A percentile compares a stretch with the other conserved stretches of the same genome.
Evolutionary conservation across 768 basidiomycete species (phyloP).

Genomic region (Auricularia sp.): DNA sequence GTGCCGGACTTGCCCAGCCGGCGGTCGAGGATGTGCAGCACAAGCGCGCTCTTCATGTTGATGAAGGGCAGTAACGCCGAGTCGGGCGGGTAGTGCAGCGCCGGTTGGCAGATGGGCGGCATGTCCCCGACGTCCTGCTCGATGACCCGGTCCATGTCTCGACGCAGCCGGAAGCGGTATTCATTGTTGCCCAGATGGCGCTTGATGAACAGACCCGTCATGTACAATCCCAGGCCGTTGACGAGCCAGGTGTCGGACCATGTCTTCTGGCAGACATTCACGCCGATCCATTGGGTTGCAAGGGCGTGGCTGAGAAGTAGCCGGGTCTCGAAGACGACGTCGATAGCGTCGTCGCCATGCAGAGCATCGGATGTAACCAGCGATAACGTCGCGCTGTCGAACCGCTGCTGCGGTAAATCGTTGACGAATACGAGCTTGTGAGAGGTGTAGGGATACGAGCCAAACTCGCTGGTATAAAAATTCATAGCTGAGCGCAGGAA

Average conservation of each 20-base stretch:
- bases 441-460: slow-evolving; percentile 92
- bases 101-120: slow-evolving; percentile 90
- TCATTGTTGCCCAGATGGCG: slow-evolving; percentile 93
- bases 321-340: slow-evolving; percentile 85
- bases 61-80: slow-evolving; percentile 71
- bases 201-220: slow-evolving; percentile 77
- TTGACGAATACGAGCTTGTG: slow-evolving; percentile 94
- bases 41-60: slow-evolving; percentile 91
- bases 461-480: slow-evolving; percentile 84
- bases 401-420: slow-evolving; percentile 69
- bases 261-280: slow-evolving; percentile 88
- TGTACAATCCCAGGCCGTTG: slow-evolving; percentile 84
- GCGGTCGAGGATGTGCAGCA: slow-evolving; percentile 90
- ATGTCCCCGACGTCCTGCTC: slow-evolving; percentile 80
- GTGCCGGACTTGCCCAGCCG: slow-evolving; percentile 92
- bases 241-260: slow-evolving; percentile 97
- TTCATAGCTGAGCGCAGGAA: slow-evolving; percentile 84
- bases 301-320: slow-evolving; percentile 80
- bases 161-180: slow-evolving; percentile 88
- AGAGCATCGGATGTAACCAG: slow-evolving; percentile 72
- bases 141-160: slow-evolving; percentile 89
- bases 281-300: slow-evolving; percentile 92
- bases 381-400: slow-evolving; percentile 77
- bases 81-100: slow-evolving; percentile 76
- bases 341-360: slow-evolving; percentile 80